Percentiles rank a stretch among this genome's conserved stretches.
Evolutionary conservation across 2,329 filamentous ascomycete genomes (phyloP).

Genomic region (Pyrenochaeta sp.): DNA sequence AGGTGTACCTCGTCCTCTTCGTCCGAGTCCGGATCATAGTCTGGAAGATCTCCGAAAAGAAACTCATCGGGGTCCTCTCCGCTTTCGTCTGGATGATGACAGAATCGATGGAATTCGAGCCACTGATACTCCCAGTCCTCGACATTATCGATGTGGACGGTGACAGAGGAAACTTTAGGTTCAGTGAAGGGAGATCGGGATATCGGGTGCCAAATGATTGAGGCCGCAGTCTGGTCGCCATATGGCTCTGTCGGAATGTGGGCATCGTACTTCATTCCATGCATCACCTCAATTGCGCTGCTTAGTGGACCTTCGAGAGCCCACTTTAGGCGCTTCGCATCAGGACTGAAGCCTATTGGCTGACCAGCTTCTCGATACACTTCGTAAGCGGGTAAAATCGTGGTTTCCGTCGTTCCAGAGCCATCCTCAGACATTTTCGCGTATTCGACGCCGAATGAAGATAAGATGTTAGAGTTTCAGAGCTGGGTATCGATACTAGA

Average conservation of each 20-base stretch:
- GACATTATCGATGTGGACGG: conserved; percentile 6
- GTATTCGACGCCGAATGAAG: neutral
- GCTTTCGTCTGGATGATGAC: neutral
- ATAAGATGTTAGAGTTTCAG: neutral
- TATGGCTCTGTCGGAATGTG: conserved; percentile 4
- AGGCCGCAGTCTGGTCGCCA: conserved; percentile 2
- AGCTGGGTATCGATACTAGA: neutral
- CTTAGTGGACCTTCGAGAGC: neutral
- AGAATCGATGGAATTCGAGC: conserved; percentile 10
- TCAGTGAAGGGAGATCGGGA: conserved; percentile 14
- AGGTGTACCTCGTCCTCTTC: conserved; percentile 10
- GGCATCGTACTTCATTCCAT: conserved; percentile 6
- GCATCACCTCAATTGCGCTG: conserved; percentile 7
- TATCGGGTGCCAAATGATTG: conserved; percentile 5
- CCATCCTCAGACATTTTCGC: neutral
- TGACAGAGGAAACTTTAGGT: conserved; percentile 14
- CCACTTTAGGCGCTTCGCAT: conserved; percentile 5
- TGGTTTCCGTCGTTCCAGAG: neutral
- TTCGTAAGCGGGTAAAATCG: neutral
- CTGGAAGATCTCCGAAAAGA: conserved; percentile 8
- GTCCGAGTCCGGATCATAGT: conserved; percentile 13
- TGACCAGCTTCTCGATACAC: neutral
- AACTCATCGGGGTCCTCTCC: neutral
- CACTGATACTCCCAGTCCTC: conserved; percentile 10
- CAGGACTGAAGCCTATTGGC: neutral